phyloP scores from a whole-genome alignment of 345 rosid genomes.

The Hibiscus syriacus region DNA sequence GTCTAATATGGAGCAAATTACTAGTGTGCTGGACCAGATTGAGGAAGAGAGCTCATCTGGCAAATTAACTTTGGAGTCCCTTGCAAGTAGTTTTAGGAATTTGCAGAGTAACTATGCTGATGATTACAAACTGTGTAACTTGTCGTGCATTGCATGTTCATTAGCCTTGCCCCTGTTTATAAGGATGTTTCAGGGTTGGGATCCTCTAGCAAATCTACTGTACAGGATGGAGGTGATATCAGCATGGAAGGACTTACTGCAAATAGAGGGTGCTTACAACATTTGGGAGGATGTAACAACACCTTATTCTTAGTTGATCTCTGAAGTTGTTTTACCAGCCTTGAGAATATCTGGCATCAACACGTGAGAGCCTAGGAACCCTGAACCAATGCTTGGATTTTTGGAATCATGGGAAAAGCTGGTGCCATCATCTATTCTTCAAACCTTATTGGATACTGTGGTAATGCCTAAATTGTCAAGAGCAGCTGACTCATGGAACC shows the following conservation, averaged over 20 bases:
- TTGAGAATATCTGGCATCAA: conserved; percentile 75
- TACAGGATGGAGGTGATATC: conserved; percentile 56
- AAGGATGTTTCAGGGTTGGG: conserved; percentile 91
- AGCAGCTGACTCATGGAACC: conserved; percentile 92
- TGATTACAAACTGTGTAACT: conserved; percentile 69
- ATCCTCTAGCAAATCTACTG: conserved; percentile 62
- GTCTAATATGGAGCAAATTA: conserved; percentile 54
- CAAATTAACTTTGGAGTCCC: conserved; percentile 51
- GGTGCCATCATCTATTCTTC: conserved; percentile 56
- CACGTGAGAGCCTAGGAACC: conserved; percentile 89
- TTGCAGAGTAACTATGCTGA: conserved; percentile 45
- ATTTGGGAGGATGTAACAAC: conserved; percentile 69
- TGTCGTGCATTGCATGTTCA: conserved; percentile 71
- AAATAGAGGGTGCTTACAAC: conserved; percentile 50
- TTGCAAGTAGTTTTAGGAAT: conserved; percentile 44
- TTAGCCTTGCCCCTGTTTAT: conserved; percentile 71
- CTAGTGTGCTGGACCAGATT: conserved; percentile 34
- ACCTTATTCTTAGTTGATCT: conserved; percentile 66
- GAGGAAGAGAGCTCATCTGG: conserved; percentile 56
- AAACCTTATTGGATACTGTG: conserved; percentile 50
- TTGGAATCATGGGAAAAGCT: conserved; percentile 76
- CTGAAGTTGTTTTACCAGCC: conserved; percentile 76
- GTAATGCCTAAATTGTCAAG: conserved; percentile 69
- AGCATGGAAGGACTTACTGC: conserved; percentile 63
- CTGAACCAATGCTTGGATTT: conserved; percentile 92